Percentiles rank a stretch among this genome's conserved stretches.
Evolutionary conservation across 768 basidiomycete genomes (phyloP).

Genomic region (Hydnomerulius pinastri): DNA sequence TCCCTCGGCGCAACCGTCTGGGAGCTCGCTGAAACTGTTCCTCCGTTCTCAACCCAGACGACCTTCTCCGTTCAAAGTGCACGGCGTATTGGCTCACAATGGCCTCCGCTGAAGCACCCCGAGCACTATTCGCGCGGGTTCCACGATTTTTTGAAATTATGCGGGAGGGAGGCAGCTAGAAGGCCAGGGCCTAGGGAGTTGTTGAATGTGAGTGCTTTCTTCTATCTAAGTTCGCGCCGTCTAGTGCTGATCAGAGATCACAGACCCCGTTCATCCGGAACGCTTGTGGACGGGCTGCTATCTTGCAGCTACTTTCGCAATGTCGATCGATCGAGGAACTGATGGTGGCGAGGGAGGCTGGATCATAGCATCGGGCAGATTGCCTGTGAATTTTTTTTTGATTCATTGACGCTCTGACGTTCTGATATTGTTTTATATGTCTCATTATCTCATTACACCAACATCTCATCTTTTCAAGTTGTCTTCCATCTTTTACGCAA

Average conservation of each 20-base stretch:
- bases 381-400: not conserved
- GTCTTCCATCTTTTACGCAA: too few species aligned
- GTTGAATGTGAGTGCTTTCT: slow-evolving; percentile 49
- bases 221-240: too few species aligned
- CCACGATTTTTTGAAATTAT: slow-evolving; percentile 70
- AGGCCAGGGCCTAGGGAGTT: slow-evolving; percentile 61
- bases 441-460: too few species aligned
- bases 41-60: slow-evolving; percentile 53
- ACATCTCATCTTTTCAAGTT: too few species aligned
- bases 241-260: not conserved
- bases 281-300: slow-evolving; percentile 67
- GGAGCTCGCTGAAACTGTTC: slow-evolving; percentile 76
- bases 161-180: slow-evolving; percentile 58
- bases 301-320: slow-evolving; percentile 64
- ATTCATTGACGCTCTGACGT: too few species aligned
- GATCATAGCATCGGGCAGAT: not conserved
- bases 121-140: slow-evolving; percentile 66
- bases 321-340: slow-evolving; percentile 67
- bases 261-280: slow-evolving; percentile 68
- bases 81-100: slow-evolving; percentile 51
- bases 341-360: slow-evolving; percentile 19
- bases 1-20: slow-evolving; percentile 82
- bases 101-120: slow-evolving; percentile 63
- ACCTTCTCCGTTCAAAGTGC: slow-evolving; percentile 43
- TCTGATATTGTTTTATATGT: too few species aligned